These are phyloP conservation scores for Cladosporium oxysporum DNA, from an alignment of 2,329 filamentous ascomycete genomes.

Conservation along the genomic window DNA sequence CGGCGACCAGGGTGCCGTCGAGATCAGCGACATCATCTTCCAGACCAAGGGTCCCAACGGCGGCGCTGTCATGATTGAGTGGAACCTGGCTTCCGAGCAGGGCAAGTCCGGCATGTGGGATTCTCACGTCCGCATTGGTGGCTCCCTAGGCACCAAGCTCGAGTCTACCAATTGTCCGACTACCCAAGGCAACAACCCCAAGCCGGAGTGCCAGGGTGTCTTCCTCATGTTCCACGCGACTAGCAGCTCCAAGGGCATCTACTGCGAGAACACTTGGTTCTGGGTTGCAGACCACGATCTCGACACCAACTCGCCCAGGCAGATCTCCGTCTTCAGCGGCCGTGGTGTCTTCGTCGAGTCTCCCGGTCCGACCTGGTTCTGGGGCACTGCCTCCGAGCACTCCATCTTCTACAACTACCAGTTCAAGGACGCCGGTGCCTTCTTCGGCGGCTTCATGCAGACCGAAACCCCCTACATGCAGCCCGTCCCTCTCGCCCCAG, in stretches of 20 bases:
- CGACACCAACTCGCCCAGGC: slow-evolving; percentile 43
- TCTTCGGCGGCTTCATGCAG: slow-evolving; percentile 55
- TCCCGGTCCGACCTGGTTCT: slow-evolving; percentile 54
- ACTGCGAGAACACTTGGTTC: slow-evolving; percentile 58
- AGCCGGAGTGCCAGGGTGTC: slow-evolving; percentile 62
- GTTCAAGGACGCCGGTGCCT: slow-evolving; percentile 51
- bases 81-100: slow-evolving; percentile 74
- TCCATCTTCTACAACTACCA: slow-evolving; percentile 58
- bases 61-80: slow-evolving; percentile 87
- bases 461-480: slow-evolving; percentile 56
- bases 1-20: slow-evolving; percentile 76
- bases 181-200: slow-evolving; percentile 84
- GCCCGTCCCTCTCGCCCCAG: slow-evolving; percentile 56
- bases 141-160: slow-evolving; percentile 78
- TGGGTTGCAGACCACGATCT: slow-evolving; percentile 59
- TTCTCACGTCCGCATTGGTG: slow-evolving; percentile 91
- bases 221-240: slow-evolving; percentile 53
- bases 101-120: slow-evolving; percentile 87
- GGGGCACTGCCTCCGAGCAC: slow-evolving; percentile 56
- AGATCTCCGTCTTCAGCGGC: slow-evolving; percentile 48
- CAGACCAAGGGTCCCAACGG: slow-evolving; percentile 80
- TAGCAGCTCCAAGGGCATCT: slow-evolving; percentile 66
- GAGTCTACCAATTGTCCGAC: slow-evolving; percentile 62
- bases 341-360: slow-evolving; percentile 46
- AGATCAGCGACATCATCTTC: slow-evolving; percentile 86